These are phyloP conservation scores for Ampelomyces quisqualis DNA, from an alignment of 2,329 filamentous ascomycete genomes.

Conservation along the genomic window DNA sequence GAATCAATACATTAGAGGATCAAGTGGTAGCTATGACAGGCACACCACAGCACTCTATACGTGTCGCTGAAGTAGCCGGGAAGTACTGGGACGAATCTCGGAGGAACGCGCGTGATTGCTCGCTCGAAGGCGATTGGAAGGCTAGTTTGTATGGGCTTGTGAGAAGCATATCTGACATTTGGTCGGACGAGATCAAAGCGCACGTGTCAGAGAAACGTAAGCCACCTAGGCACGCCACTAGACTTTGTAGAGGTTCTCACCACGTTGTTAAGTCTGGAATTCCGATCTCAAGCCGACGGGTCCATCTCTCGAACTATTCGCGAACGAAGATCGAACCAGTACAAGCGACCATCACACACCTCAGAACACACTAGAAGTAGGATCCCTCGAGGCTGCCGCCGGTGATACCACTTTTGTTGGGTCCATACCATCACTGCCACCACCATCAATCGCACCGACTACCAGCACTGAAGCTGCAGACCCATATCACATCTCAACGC, in stretches of 20 bases:
- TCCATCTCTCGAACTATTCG: slow-evolving; percentile 7
- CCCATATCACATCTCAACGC: slow-evolving; percentile 20
- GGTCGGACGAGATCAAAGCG: slow-evolving; percentile 6
- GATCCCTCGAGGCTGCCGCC: no score
- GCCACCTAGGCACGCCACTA: not conserved
- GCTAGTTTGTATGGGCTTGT: slow-evolving; percentile 13
- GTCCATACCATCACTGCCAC: slow-evolving; percentile 14
- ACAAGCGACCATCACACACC: slow-evolving; percentile 6
- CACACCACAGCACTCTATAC: slow-evolving; percentile 1
- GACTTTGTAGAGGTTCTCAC: slow-evolving; percentile 6
- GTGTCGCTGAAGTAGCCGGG: not conserved
- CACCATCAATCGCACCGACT: slow-evolving; percentile 16
- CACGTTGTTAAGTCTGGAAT: slow-evolving; percentile 13
- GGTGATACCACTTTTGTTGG: slow-evolving; percentile 8
- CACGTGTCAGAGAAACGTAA: slow-evolving; percentile 21
- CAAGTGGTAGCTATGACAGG: slow-evolving; percentile 1
- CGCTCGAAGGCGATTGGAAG: slow-evolving; percentile 21
- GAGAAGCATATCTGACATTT: slow-evolving; percentile 8
- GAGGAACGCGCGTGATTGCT: slow-evolving; percentile 13
- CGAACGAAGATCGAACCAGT: slow-evolving; percentile 6
- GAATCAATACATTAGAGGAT: slow-evolving; percentile 11
- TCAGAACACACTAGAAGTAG: no score
- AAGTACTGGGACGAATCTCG: slow-evolving; percentile 12
- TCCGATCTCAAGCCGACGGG: slow-evolving; percentile 15
- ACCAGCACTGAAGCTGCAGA: slow-evolving; percentile 19